phyloP scores from a whole-genome alignment of 257 asterid species.

The Lithospermum erythrorhizon region DNA sequence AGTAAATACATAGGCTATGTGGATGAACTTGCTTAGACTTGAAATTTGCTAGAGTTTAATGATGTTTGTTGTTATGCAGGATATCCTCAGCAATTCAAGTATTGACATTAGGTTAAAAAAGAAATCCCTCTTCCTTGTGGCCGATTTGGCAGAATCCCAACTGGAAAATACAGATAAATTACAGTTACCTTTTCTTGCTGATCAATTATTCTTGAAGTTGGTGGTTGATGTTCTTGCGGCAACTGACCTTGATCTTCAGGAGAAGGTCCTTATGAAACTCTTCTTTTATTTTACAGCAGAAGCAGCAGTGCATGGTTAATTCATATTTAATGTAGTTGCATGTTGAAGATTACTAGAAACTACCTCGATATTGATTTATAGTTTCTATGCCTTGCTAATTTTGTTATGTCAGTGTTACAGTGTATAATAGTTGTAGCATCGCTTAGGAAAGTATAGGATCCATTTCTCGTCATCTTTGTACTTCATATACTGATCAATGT shows the following conservation, averaged over 20 bases:
- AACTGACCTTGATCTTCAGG: constrained; percentile 73
- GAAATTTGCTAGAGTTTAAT: background rate
- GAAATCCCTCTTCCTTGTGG: constrained; percentile 53
- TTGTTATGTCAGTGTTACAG: too few relatives aligned
- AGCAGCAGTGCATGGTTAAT: too few relatives aligned
- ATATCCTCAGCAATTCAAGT: constrained; percentile 55
- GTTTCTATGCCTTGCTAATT: too few relatives aligned
- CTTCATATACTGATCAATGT: background rate
- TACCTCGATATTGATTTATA: too few relatives aligned
- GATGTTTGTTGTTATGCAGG: constrained; percentile 26
- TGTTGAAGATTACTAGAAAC: too few relatives aligned
- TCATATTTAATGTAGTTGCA: too few relatives aligned
- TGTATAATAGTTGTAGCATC: background rate
- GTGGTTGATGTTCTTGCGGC: constrained; percentile 50
- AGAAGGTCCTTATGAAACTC: constrained; percentile 41
- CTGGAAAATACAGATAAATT: constrained; percentile 23
- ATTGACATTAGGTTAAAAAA: constrained; percentile 54
- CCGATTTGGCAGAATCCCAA: constrained; percentile 54
- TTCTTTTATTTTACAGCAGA: too few relatives aligned
- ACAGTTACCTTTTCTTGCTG: constrained; percentile 40
- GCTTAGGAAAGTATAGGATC: background rate
- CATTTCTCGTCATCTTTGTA: background rate
- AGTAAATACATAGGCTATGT: constrained; percentile 4
- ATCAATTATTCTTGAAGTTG: constrained; percentile 43
- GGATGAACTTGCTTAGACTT: background rate